Evolutionary conservation across 495 filamentous ascomycete species (phyloP).

Genomic region (Echria macrotheca): DNA sequence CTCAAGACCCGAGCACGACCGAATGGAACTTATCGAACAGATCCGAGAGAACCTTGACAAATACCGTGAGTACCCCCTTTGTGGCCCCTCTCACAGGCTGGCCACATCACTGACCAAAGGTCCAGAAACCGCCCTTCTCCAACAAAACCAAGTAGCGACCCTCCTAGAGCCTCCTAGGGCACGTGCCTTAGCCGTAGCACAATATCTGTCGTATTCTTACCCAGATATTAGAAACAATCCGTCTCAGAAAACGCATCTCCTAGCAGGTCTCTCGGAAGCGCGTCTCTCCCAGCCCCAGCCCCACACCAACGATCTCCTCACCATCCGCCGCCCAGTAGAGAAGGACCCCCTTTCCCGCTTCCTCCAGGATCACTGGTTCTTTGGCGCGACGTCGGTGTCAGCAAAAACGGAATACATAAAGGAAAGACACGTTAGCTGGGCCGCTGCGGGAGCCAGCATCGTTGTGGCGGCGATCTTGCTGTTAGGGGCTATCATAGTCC

Average conservation of each 20-base stretch:
- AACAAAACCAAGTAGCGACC: too few species aligned
- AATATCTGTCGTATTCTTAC: too few species aligned
- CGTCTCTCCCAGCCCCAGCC: background rate
- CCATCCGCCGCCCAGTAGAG: background rate
- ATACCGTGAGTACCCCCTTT: constrained; percentile 3
- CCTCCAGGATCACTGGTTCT: constrained; percentile 1
- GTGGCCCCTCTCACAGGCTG: too few species aligned
- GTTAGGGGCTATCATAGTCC: background rate
- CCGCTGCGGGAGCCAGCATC: background rate
- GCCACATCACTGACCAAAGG: too few species aligned
- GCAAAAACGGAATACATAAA: constrained; percentile 2
- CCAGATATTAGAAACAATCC: too few species aligned
- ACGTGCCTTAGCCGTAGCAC: too few species aligned
- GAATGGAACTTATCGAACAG: too few species aligned
- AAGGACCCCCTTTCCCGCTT: constrained; percentile 3
- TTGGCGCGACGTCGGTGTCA: background rate
- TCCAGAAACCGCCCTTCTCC: too few species aligned
- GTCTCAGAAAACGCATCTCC: background rate
- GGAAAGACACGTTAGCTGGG: background rate
- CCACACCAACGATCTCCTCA: background rate
- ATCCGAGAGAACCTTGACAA: background rate
- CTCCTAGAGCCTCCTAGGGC: too few species aligned
- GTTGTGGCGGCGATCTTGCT: background rate
- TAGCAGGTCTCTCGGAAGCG: background rate
- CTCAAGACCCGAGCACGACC: background rate